Base-by-base conservation (phyloP, 768 basidiomycete genomes). In the Calocera viscosa region DNA sequence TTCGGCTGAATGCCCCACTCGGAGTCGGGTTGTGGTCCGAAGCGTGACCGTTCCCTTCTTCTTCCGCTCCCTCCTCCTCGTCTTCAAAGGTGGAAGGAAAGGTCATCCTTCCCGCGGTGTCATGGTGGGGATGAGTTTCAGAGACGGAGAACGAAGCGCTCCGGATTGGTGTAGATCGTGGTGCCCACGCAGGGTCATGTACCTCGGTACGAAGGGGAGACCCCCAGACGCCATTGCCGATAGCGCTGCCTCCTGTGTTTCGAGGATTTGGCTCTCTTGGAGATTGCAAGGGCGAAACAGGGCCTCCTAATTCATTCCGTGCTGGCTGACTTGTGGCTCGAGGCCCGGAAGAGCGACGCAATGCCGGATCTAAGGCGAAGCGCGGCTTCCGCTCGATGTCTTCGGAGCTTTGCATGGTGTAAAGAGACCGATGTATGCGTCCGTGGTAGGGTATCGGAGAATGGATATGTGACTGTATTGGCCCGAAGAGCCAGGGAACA, bases 61-160 rank as follows among this genome's bases (percentile, higher is more conserved):
- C 53, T 26, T 10, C 53, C 7, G 91, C 89, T 74, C 69, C 69
- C 34, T 67, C 66, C 49, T 70, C 69, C 10, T 91, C 89, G 70
- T 91, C 89, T 77, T 91, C 90, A 70, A 88, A 84, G 0, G 88
- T 91, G 26, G 87, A 89, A 3, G 86, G 82, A 75, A 91, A 90
- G 63, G 67, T 76, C 53, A 32, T 60, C 30, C 53, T 2, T 19
- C 53, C 53, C 53, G 10, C 16, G 11, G 30, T 32, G 10, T 60
- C 53, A 32, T 60, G 53, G 22, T 60, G 53, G 10, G 53, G 26
- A 60, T 60, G 53, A 26, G 53, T 16, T 16, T 60, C 53, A 26
- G 53, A 60, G 7, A 60, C 53, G 24, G 53, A 60, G 22, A 60
- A 60, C 3, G 53, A 60, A 60, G 53, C 53, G 19, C 53, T 60